phyloP scores from a whole-genome alignment of 2,329 filamentous ascomycete species.

The Cladosporium velox region DNA sequence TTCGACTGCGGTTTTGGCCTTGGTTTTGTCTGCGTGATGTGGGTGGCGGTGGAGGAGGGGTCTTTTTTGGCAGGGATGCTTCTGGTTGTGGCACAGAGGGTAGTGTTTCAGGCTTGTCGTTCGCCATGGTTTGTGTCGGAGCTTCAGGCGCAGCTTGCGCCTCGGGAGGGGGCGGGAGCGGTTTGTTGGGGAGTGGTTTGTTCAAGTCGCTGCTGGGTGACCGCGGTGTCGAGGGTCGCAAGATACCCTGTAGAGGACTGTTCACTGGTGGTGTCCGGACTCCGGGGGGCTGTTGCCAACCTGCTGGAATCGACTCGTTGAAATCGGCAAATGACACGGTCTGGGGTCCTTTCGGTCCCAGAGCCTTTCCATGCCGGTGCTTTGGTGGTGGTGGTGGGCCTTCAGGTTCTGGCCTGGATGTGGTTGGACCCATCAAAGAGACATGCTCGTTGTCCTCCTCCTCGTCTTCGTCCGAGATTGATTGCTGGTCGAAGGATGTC shows the following conservation, averaged over 20 bases:
- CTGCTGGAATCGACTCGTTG: constrained; percentile 34
- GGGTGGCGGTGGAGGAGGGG: constrained; percentile 53
- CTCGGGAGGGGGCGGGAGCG: constrained; percentile 56
- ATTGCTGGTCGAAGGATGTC: constrained; percentile 54
- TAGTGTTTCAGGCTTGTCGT: background rate
- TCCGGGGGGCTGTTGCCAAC: constrained; percentile 24
- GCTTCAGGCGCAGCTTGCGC: constrained; percentile 17
- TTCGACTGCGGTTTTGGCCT: constrained; percentile 6
- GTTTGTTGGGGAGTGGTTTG: constrained; percentile 64
- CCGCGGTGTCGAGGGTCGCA: constrained; percentile 37
- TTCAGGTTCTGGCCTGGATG: constrained; percentile 46
- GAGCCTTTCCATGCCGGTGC: constrained; percentile 71
- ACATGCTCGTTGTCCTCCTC: constrained; percentile 44
- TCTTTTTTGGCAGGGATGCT: constrained; percentile 45
- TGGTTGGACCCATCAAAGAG: constrained; percentile 35
- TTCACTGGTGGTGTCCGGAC: constrained; percentile 26
- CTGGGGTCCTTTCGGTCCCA: constrained; percentile 49
- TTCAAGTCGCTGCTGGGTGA: constrained; percentile 55
- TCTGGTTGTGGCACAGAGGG: background rate
- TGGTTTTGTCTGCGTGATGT: constrained; percentile 15
- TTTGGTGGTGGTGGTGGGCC: constrained; percentile 71
- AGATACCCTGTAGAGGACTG: constrained; percentile 26
- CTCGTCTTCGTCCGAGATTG: constrained; percentile 26
- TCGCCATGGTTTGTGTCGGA: background rate
- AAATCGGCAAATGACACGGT: constrained; percentile 39